These are phyloP conservation scores for Phytophthora fragariaefolia DNA, from an alignment of 352 stramenopile genomes.

Conservation along the genomic window DNA sequence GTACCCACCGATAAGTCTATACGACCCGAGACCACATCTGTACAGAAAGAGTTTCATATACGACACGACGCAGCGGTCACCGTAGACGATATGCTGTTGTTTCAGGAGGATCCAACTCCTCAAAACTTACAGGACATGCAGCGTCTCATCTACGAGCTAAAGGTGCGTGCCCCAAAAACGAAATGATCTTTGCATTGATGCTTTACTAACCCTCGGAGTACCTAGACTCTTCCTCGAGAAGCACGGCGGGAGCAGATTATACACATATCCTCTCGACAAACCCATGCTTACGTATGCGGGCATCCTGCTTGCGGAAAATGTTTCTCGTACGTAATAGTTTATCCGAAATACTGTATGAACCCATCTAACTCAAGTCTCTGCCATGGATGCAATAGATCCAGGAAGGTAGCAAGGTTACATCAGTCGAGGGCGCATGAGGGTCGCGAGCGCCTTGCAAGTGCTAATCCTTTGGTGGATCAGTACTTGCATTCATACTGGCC, in stretches of 20 bases:
- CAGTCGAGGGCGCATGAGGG: slow-evolving; percentile 51
- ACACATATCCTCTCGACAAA: slow-evolving; percentile 47
- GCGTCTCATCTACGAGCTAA: slow-evolving; percentile 71
- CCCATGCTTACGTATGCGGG: slow-evolving; percentile 60
- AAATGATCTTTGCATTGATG: no score
- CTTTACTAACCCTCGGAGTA: no score
- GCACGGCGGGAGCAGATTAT: slow-evolving; percentile 54
- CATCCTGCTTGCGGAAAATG: slow-evolving; percentile 61
- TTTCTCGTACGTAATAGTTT: slow-evolving; percentile 51
- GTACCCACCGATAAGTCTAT: not conserved
- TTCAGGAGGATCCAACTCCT: slow-evolving; percentile 11
- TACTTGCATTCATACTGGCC: slow-evolving; percentile 73
- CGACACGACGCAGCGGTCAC: not conserved
- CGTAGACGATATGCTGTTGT: slow-evolving; percentile 42
- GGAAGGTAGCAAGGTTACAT: slow-evolving; percentile 56
- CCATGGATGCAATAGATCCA: slow-evolving; percentile 32
- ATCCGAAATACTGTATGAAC: not conserved
- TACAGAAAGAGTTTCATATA: not conserved
- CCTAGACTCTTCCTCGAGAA: slow-evolving; percentile 54
- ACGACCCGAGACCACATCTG: slow-evolving; percentile 26
- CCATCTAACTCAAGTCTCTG: not conserved
- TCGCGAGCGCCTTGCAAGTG: slow-evolving; percentile 44
- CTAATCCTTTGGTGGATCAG: slow-evolving; percentile 54
- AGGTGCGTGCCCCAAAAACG: slow-evolving; percentile 32
- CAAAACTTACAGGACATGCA: slow-evolving; percentile 56